Evolutionary conservation across 768 basidiomycete genomes (phyloP).

Genomic region (Lactarius akahatsu): DNA sequence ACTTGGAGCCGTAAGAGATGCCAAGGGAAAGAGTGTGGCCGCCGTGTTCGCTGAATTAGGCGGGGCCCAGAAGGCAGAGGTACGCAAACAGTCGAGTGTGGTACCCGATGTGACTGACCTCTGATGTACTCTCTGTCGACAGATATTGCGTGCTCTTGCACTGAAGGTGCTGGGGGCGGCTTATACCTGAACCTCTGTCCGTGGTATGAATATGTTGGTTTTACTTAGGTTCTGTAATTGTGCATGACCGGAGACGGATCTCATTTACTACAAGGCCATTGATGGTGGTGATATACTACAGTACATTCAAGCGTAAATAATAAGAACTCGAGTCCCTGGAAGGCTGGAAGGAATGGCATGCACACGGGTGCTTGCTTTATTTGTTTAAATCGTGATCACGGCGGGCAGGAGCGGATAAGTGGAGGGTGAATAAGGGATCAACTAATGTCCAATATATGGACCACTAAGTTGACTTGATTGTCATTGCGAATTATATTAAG

Average conservation of each 20-base stretch:
- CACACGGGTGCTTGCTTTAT: constrained; percentile 13
- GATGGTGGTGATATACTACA: constrained; percentile 10
- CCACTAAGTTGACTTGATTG: no score
- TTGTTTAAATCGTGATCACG: constrained; percentile 1
- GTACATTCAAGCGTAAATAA: constrained; percentile 11
- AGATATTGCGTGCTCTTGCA: constrained; percentile 82
- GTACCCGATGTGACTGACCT: background rate
- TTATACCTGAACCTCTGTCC: constrained; percentile 9
- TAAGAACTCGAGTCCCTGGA: background rate
- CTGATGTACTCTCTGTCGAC: background rate
- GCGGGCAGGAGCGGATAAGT: no score
- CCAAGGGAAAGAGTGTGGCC: no score
- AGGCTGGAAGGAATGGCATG: constrained; percentile 2
- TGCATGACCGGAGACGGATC: background rate
- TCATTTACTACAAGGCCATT: constrained; percentile 7
- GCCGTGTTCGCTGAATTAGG: no score
- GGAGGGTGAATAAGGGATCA: no score
- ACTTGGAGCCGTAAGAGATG: no score
- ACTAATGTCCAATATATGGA: no score
- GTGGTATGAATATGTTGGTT: background rate
- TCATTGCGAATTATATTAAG: no score
- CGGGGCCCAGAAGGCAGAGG: no score
- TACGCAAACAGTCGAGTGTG: constrained; percentile 36
- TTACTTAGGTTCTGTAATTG: background rate
- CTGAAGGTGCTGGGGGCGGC: constrained; percentile 79